Percentiles rank a stretch among this genome's conserved stretches.
phyloP scores from a whole-genome alignment of 2,329 filamentous ascomycete genomes.

The Fusarium sp. region DNA sequence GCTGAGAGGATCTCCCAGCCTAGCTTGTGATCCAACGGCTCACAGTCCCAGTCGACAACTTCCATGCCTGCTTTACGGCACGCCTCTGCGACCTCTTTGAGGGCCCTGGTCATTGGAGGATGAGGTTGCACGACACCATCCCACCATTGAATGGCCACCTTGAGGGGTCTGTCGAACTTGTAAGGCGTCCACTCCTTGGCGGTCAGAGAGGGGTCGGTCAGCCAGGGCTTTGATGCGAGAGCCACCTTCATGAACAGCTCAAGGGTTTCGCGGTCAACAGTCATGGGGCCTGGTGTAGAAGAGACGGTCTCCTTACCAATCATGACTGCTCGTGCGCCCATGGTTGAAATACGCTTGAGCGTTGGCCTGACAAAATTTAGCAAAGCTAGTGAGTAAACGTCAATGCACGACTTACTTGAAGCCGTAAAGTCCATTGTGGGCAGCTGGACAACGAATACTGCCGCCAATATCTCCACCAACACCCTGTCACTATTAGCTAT shows the following conservation, averaged over 20 bases:
- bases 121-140: slow-evolving; percentile 72
- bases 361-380: slow-evolving; percentile 46
- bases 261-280: slow-evolving; percentile 52
- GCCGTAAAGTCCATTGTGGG: slow-evolving; percentile 54
- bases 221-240: slow-evolving; percentile 52
- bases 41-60: slow-evolving; percentile 65
- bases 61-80: slow-evolving; percentile 65
- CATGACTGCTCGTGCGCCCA: slow-evolving; percentile 48
- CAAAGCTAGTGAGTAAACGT: accelerated
- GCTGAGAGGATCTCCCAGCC: slow-evolving; percentile 60
- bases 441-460: slow-evolving; percentile 55
- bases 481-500: slow-evolving; percentile 42
- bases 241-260: slow-evolving; percentile 55
- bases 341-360: slow-evolving; percentile 49
- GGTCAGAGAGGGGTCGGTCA: slow-evolving; percentile 51
- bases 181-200: slow-evolving; percentile 54
- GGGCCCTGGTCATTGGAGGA: slow-evolving; percentile 68
- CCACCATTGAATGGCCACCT: slow-evolving; percentile 71
- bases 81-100: slow-evolving; percentile 66
- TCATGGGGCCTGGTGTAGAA: slow-evolving; percentile 53
- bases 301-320: slow-evolving; percentile 54
- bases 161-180: slow-evolving; percentile 60
- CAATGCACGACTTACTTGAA: slow-evolving; percentile 46
- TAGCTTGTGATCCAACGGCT: slow-evolving; percentile 64
- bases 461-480: slow-evolving; percentile 60